A percentile compares a stretch with the other conserved stretches of the same genome.
Evolutionary conservation across 345 rosid species (phyloP).

Genomic region (Bretschneidera sinensis): DNA sequence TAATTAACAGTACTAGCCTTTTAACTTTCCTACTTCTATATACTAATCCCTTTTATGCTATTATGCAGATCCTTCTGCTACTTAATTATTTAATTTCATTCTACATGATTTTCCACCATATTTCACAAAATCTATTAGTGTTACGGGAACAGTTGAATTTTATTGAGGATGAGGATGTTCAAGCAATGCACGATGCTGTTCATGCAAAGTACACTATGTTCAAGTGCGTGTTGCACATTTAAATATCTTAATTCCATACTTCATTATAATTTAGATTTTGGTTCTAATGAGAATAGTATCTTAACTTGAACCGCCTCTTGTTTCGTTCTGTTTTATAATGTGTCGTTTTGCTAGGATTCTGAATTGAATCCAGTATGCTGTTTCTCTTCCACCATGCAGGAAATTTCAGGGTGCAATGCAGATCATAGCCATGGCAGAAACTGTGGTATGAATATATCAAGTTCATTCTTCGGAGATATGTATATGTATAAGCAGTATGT

Average conservation of each 20-base stretch:
- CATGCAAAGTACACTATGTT: slow-evolving; percentile 75
- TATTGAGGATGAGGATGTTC: slow-evolving; percentile 79
- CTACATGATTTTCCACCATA: slow-evolving; percentile 75
- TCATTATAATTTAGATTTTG: background rate
- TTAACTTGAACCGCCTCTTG: background rate
- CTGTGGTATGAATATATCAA: slow-evolving; percentile 44
- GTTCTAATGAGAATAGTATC: background rate
- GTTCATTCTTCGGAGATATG: background rate
- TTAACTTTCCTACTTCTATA: background rate
- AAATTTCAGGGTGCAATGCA: slow-evolving; percentile 93
- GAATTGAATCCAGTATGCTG: background rate
- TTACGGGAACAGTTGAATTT: slow-evolving; percentile 65
- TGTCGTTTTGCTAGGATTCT: too few species aligned
- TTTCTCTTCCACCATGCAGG: slow-evolving; percentile 33
- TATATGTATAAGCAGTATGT: background rate
- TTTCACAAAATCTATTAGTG: slow-evolving; percentile 63
- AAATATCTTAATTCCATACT: background rate
- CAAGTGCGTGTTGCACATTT: slow-evolving; percentile 46
- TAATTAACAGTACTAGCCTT: too few species aligned
- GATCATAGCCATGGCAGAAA: slow-evolving; percentile 80
- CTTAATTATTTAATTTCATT: slow-evolving; percentile 76
- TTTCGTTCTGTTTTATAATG: slow-evolving; percentile 4
- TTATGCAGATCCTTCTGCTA: slow-evolving; percentile 66
- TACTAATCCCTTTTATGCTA: slow-evolving; percentile 7
- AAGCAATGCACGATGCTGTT: slow-evolving; percentile 79